Evolutionary conservation across 106 monocot genomes (phyloP).

Genomic region (Gastrodia elata): DNA sequence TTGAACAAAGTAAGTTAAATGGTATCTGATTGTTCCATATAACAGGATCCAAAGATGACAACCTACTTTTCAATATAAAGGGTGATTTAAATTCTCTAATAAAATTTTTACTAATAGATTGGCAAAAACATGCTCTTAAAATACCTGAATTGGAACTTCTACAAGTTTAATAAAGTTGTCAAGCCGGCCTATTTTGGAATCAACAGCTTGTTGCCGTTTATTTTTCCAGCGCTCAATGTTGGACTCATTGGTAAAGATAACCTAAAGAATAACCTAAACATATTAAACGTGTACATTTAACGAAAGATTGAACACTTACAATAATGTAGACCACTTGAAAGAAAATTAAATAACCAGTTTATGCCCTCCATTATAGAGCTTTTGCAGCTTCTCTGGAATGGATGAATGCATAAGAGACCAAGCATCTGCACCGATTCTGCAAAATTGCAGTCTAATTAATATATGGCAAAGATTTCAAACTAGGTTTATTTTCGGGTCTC

Average conservation of each 20-base stretch:
- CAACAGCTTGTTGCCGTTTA: conserved; percentile 80
- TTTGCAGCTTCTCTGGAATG: conserved; percentile 73
- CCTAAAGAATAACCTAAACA: conserved; percentile 28
- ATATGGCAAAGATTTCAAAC: not conserved
- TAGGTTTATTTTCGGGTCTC: not conserved
- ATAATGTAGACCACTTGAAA: not conserved
- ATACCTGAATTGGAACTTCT: conserved; percentile 85
- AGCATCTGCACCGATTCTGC: conserved; percentile 77
- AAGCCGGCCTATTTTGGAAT: conserved; percentile 89
- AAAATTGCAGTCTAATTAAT: not conserved
- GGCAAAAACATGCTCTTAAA: not conserved
- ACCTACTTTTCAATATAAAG: not conserved
- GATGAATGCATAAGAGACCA: conserved; percentile 79
- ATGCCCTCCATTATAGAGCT: conserved; percentile 49
- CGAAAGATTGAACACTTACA: not conserved
- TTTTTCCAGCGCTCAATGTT: conserved; percentile 98
- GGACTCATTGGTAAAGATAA: conserved; percentile 93
- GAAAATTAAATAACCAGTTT: conserved; percentile 61
- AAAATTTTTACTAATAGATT: not conserved
- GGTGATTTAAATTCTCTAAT: not conserved
- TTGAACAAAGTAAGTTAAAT: no score
- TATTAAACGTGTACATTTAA: not conserved
- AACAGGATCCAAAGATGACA: not conserved
- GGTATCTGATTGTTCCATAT: no score
- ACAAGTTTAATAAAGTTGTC: conserved; percentile 73